phyloP scores from a whole-genome alignment of 2,329 filamentous ascomycete genomes.

The Fusarium cyanostomum region DNA sequence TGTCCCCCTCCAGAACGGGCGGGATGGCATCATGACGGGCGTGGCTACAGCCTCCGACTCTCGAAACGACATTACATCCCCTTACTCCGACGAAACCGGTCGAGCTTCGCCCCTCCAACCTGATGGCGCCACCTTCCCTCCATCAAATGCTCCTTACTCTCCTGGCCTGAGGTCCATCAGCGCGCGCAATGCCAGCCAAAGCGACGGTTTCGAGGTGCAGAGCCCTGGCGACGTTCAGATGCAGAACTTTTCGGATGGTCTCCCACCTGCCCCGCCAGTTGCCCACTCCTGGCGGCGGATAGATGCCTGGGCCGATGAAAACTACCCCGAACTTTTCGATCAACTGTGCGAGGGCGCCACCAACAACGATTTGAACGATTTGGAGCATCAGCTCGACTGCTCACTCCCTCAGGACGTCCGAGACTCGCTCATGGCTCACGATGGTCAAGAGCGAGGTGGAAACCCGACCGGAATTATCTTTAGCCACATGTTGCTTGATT shows the following conservation, averaged over 20 bases:
- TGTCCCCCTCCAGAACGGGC: constrained; percentile 84
- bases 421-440: constrained; percentile 89
- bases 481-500: constrained; percentile 93
- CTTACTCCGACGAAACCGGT: constrained; percentile 78
- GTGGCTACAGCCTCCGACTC: constrained; percentile 92
- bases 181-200: constrained; percentile 71
- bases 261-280: constrained; percentile 88
- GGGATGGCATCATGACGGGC: constrained; percentile 84
- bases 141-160: constrained; percentile 81
- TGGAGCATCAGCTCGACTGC: constrained; percentile 95
- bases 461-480: constrained; percentile 93
- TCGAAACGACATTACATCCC: constrained; percentile 80
- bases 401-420: constrained; percentile 92
- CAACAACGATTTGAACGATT: constrained; percentile 92
- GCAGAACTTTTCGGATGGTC: constrained; percentile 93
- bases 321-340: constrained; percentile 94
- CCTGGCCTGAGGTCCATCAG: constrained; percentile 86
- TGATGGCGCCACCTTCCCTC: constrained; percentile 50
- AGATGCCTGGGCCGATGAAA: constrained; percentile 91
- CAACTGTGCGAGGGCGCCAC: constrained; percentile 94
- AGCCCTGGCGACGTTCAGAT: constrained; percentile 89
- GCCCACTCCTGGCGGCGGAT: constrained; percentile 93
- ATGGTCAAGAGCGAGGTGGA: constrained; percentile 96
- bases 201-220: constrained; percentile 74
- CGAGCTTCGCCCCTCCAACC: constrained; percentile 59